These are phyloP conservation scores for Phytophthora uliginosa DNA, from an alignment of 352 stramenopile species.

Conservation along the genomic window DNA sequence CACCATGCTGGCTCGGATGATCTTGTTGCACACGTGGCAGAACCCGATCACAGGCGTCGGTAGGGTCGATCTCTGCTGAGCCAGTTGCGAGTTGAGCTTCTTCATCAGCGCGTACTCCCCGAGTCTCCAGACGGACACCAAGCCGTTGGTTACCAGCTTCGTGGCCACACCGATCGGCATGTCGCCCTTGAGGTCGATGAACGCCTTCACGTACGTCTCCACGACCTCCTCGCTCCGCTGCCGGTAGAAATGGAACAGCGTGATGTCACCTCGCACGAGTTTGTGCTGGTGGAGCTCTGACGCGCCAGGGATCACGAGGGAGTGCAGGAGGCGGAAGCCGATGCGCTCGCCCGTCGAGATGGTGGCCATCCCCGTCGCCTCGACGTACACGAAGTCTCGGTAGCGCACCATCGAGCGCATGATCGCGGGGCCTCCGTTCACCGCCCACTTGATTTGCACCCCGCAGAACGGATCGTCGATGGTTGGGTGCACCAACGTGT, in stretches of 20 bases:
- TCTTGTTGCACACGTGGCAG: slow-evolving; percentile 33
- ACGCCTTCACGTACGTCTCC: slow-evolving; percentile 50
- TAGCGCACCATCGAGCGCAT: slow-evolving; percentile 58
- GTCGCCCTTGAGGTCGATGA: slow-evolving; percentile 47
- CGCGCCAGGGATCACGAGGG: slow-evolving; percentile 33
- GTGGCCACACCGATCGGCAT: slow-evolving; percentile 45
- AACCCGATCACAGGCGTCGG: slow-evolving; percentile 6
- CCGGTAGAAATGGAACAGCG: slow-evolving; percentile 58
- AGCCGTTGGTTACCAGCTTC: slow-evolving; percentile 34
- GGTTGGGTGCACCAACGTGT: slow-evolving; percentile 45
- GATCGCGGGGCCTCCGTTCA: slow-evolving; percentile 56
- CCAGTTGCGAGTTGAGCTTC: slow-evolving; percentile 43
- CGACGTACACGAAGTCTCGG: slow-evolving; percentile 68
- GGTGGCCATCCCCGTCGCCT: slow-evolving; percentile 55
- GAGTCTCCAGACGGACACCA: slow-evolving; percentile 49
- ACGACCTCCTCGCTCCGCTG: slow-evolving; percentile 50
- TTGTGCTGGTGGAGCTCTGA: slow-evolving; percentile 47
- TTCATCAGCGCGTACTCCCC: slow-evolving; percentile 43
- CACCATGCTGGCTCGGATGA: slow-evolving; percentile 28
- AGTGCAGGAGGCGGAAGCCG: slow-evolving; percentile 51
- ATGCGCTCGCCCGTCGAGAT: slow-evolving; percentile 53
- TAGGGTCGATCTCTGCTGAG: slow-evolving; percentile 17
- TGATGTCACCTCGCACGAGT: slow-evolving; percentile 64
- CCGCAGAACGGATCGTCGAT: slow-evolving; percentile 50
- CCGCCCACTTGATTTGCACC: slow-evolving; percentile 60